These are phyloP conservation scores for Alternaria ventricosa DNA, from an alignment of 2,329 filamentous ascomycete genomes.

Conservation along the genomic window DNA sequence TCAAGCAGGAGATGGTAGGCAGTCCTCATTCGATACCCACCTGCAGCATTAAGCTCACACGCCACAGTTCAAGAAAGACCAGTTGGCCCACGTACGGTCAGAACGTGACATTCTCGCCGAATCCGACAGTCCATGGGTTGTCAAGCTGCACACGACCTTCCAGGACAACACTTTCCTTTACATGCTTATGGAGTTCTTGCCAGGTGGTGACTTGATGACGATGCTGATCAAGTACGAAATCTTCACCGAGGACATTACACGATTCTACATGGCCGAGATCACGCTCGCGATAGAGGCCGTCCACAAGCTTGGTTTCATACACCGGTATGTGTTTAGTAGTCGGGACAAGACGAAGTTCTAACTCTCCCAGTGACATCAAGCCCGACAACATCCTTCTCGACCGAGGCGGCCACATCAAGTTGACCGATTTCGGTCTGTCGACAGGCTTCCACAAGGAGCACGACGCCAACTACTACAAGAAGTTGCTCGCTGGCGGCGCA, in stretches of 20 bases:
- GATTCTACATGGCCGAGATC: slow-evolving; percentile 99
- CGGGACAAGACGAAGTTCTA: slow-evolving; percentile 10
- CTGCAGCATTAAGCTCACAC: slow-evolving; percentile 22
- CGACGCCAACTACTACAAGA: slow-evolving; percentile 98
- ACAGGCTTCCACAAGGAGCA: slow-evolving; percentile 98
- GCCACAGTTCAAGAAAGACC: slow-evolving; percentile 87
- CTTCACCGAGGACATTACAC: slow-evolving; percentile 97
- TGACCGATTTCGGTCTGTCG: slow-evolving; percentile 96
- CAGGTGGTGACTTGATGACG: slow-evolving; percentile 97
- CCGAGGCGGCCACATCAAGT: slow-evolving; percentile 93
- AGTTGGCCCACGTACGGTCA: slow-evolving; percentile 94
- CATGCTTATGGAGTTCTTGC: slow-evolving; percentile 99
- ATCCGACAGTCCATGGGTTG: slow-evolving; percentile 99
- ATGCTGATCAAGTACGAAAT: slow-evolving; percentile 99
- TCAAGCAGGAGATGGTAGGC: slow-evolving; percentile 91
- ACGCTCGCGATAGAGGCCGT: slow-evolving; percentile 98
- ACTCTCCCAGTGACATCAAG: slow-evolving; percentile 80
- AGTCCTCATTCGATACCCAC: neutral
- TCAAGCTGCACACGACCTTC: slow-evolving; percentile 98
- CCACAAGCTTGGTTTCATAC: slow-evolving; percentile 96
- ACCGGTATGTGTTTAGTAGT: slow-evolving; percentile 70
- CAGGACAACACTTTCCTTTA: slow-evolving; percentile 96
- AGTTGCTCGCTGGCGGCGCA: slow-evolving; percentile 76
- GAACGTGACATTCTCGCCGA: slow-evolving; percentile 98
- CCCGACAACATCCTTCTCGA: slow-evolving; percentile 98